A percentile compares a stretch with the other conserved stretches of the same genome.
Evolutionary conservation across 768 basidiomycete species (phyloP).

Genomic region (Russula foetens): DNA sequence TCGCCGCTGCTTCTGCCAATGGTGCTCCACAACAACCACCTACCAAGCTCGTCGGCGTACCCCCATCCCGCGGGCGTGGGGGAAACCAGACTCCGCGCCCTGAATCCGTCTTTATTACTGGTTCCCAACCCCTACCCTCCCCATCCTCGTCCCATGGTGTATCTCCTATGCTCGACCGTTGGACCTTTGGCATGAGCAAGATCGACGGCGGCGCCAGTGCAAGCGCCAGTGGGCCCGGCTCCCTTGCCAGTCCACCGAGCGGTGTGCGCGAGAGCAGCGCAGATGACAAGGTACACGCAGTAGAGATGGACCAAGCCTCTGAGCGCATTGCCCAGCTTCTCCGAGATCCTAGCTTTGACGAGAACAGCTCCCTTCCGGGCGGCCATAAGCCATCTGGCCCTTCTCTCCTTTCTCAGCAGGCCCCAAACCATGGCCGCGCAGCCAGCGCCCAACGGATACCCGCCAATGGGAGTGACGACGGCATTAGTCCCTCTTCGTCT

Average conservation of each 20-base stretch:
- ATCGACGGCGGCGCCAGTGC: slow-evolving; percentile 46
- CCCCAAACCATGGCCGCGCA: slow-evolving; percentile 28
- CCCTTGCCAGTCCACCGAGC: slow-evolving; percentile 24
- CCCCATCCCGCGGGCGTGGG: slow-evolving; percentile 85
- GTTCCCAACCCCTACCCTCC: slow-evolving; percentile 87
- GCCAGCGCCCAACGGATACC: slow-evolving; percentile 21
- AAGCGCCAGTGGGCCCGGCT: slow-evolving; percentile 30
- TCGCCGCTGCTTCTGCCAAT: slow-evolving; percentile 46
- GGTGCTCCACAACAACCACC: slow-evolving; percentile 32
- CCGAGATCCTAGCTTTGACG: slow-evolving; percentile 33
- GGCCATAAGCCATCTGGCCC: slow-evolving; percentile 43
- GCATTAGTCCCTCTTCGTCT: slow-evolving; percentile 16
- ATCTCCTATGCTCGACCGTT: slow-evolving; percentile 71
- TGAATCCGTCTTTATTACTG: slow-evolving; percentile 81
- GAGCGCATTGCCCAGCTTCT: slow-evolving; percentile 45
- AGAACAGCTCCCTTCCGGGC: slow-evolving; percentile 30
- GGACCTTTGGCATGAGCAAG: slow-evolving; percentile 88
- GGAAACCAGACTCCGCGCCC: slow-evolving; percentile 92
- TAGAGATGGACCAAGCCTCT: slow-evolving; percentile 38
- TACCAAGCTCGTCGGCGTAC: slow-evolving; percentile 83
- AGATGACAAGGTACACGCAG: slow-evolving; percentile 21
- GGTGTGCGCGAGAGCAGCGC: slow-evolving; percentile 8
- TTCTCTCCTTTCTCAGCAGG: slow-evolving; percentile 68
- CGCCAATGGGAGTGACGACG: slow-evolving; percentile 23
- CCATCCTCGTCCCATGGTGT: slow-evolving; percentile 62